phyloP scores from a whole-genome alignment of 495 filamentous ascomycete species.

The Penicillium lividum region DNA sequence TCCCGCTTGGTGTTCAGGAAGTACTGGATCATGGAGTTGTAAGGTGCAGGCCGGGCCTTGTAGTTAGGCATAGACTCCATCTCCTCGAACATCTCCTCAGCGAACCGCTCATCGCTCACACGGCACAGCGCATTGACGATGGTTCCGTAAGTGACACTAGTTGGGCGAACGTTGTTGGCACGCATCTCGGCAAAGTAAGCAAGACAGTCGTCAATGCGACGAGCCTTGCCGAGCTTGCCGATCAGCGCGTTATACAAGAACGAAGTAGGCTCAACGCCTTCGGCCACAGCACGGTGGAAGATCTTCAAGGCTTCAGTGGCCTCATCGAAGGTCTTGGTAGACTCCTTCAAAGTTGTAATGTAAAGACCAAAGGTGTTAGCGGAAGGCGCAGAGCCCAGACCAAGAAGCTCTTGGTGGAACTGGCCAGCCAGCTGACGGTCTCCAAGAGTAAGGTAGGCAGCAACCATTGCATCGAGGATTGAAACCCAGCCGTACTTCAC shows the following conservation, averaged over 20 bases:
- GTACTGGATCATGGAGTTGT: conserved; percentile 99
- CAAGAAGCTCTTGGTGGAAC: conserved; percentile 86
- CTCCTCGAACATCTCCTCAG: conserved; percentile 96
- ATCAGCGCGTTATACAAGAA: conserved; percentile 99
- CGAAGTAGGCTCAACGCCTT: conserved; percentile 91
- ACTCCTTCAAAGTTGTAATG: conserved; percentile 96
- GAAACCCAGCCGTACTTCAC: conserved; percentile 93
- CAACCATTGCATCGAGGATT: conserved; percentile 95
- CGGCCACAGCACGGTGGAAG: conserved; percentile 89
- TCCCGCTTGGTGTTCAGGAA: conserved; percentile 97
- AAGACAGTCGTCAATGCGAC: conserved; percentile 95
- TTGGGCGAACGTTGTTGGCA: conserved; percentile 85
- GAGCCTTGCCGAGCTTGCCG: conserved; percentile 95
- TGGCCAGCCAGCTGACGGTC: conserved; percentile 74
- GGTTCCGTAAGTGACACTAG: conserved; percentile 96
- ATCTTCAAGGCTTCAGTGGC: conserved; percentile 95
- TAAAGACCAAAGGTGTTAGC: conserved; percentile 98
- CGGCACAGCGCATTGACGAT: conserved; percentile 97
- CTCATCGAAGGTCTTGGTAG: conserved; percentile 95
- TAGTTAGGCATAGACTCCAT: conserved; percentile 99
- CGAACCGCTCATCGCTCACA: conserved; percentile 95
- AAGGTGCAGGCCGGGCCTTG: conserved; percentile 93
- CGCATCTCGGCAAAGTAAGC: conserved; percentile 99
- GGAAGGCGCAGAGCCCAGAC: conserved; percentile 85
- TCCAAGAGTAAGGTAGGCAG: conserved; percentile 83